A percentile compares a stretch with the other conserved stretches of the same genome.
Evolutionary conservation across 495 filamentous ascomycete genomes (phyloP).

Genomic region (Neohortaea acidophila): DNA sequence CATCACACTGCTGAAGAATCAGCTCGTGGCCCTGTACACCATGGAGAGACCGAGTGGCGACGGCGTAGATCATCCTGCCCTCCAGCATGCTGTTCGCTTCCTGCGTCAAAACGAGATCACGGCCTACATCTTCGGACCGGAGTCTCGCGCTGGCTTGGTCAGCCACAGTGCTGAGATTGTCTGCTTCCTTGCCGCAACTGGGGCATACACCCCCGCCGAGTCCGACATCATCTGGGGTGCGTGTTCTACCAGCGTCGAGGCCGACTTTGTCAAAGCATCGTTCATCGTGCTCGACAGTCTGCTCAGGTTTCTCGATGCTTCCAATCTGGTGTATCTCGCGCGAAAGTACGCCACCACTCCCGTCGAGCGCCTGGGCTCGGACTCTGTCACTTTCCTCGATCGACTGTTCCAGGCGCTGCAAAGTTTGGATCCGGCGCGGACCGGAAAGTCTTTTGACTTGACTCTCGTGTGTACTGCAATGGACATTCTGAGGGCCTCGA

Average conservation of each 20-base stretch:
- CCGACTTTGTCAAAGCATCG: constrained; percentile 64
- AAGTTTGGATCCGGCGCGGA: constrained; percentile 17
- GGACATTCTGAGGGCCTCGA: neutral
- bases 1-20: constrained; percentile 52
- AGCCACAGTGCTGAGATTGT: constrained; percentile 66
- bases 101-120: constrained; percentile 56
- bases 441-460: too few relatives aligned
- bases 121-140: constrained; percentile 76
- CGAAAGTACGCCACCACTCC: constrained; percentile 57
- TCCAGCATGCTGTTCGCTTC: constrained; percentile 48
- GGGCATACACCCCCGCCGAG: constrained; percentile 52
- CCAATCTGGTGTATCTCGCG: constrained; percentile 52
- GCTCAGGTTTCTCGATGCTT: constrained; percentile 40
- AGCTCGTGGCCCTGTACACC: constrained; percentile 49
- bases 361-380: constrained; percentile 40
- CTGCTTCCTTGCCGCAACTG: constrained; percentile 73
- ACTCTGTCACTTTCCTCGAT: constrained; percentile 31
- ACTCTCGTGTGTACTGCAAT: constrained; percentile 8
- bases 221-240: constrained; percentile 78
- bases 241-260: constrained; percentile 67
- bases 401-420: constrained; percentile 12
- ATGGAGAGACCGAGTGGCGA: constrained; percentile 28
- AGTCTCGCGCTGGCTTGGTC: constrained; percentile 84
- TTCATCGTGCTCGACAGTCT: constrained; percentile 59
- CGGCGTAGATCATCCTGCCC: constrained; percentile 30